Base-by-base conservation (phyloP, 345 rosid species). In the Rhizophora mangle region DNA sequence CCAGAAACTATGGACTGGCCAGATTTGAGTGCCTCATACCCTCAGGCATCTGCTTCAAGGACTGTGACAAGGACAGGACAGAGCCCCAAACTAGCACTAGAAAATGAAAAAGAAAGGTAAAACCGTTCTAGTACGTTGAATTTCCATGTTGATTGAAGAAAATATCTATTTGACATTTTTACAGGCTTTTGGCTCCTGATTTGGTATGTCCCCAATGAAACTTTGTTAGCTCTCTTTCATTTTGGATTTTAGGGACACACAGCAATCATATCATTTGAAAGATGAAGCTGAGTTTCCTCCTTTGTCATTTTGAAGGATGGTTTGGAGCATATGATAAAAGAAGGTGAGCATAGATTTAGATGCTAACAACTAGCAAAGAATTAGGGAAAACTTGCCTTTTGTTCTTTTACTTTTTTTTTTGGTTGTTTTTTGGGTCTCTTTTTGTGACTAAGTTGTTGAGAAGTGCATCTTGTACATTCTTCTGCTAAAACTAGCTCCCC, bases 231-330 rank as follows among this genome's bases (percentile, higher is more conserved):
- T 57, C 3, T 46, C 19, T 54, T 21, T 62, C 21, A 56, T 66
- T 39, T 63, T 67, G 57, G 70, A 56, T 70, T 60, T 13, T 63
- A 78, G 81, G 63, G 64, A 1, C 43, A 65, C 24, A 26, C 58
- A 31, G 62, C 58, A 56, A 56, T 58, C 65, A 20, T 81, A 74
- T 72, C 81, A 69, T 63, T 68, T 81, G 18, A 63, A 63, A 63
- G 69, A 78, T 72, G 79, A 81, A 39, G 70, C 8, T 8, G 82
- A 81, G 66, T 81, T 78, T 60, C 82, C 82, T 68, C 82, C 80
- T 39, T 57, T 81, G 24, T 56, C 71, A n/a, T 20, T 37, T 15
- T 8, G 59, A 75, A 49, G 29, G 55, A 64, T 20, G 53, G 13
- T 43, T 13, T 43, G 22, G 27, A 59, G 55, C 24, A 19, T 56